Percentiles rank a stretch among this genome's conserved stretches.
These are phyloP conservation scores for Aspergillus novofumigatus DNA, from an alignment of 2,329 filamentous ascomycete species.

Conservation along the genomic window DNA sequence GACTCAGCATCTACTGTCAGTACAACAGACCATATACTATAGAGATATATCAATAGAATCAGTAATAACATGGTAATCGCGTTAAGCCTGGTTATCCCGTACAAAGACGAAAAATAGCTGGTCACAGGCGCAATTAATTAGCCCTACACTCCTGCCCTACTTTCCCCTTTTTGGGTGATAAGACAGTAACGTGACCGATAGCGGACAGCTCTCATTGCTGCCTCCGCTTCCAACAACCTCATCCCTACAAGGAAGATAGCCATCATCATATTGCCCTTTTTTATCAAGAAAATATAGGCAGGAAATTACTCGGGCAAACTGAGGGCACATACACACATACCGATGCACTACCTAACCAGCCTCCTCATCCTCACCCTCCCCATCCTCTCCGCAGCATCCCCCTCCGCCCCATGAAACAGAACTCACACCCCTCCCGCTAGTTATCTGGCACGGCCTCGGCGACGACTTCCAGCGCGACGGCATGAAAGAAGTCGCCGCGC, in stretches of 20 bases:
- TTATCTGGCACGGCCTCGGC: slow-evolving; percentile 90
- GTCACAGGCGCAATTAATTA: neutral
- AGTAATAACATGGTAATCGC: too few relatives aligned
- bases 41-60: too few relatives aligned
- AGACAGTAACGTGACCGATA: too few relatives aligned
- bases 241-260: too few relatives aligned
- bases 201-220: too few relatives aligned
- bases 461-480: slow-evolving; percentile 68
- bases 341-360: slow-evolving; percentile 1
- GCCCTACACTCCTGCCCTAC: neutral
- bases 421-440: slow-evolving; percentile 66
- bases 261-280: neutral
- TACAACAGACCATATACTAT: too few relatives aligned
- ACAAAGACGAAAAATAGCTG: neutral
- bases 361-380: slow-evolving; percentile 6
- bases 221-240: too few relatives aligned
- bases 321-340: neutral
- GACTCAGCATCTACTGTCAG: neutral
- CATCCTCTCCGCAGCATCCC: slow-evolving; percentile 19
- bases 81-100: too few relatives aligned
- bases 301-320: neutral
- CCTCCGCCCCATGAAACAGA: slow-evolving; percentile 21
- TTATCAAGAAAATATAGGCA: neutral
- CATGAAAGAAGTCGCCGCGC: slow-evolving; percentile 64
- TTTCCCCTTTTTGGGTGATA: too few relatives aligned